Evolutionary conservation across 208 protist species (phyloP).

Genomic region (Leishmania turanica): DNA sequence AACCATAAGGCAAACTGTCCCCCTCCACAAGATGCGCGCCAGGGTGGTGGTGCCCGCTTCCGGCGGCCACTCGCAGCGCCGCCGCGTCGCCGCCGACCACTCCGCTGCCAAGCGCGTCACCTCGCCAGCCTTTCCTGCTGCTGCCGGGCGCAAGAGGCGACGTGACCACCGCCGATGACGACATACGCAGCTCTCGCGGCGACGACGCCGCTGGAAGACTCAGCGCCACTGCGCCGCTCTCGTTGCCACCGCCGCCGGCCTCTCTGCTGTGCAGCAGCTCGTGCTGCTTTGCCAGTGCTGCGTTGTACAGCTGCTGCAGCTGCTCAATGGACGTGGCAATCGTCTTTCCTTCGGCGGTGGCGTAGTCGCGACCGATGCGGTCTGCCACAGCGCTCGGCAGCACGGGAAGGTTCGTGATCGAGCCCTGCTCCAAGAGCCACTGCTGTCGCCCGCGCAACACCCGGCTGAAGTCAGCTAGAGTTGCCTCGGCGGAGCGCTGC

Average conservation of each 20-base stretch:
- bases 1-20: not conserved
- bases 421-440: constrained; percentile 47
- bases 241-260: not conserved
- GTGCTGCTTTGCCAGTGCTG: constrained; percentile 2
- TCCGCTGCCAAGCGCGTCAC: not conserved
- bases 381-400: constrained; percentile 46
- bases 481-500: constrained; percentile 45
- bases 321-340: constrained; percentile 63
- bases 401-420: constrained; percentile 24
- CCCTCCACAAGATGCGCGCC: not conserved
- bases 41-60: not conserved
- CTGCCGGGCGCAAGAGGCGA: not conserved
- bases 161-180: not conserved
- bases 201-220: constrained; percentile 4
- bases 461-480: constrained; percentile 67
- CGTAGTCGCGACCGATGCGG: constrained; percentile 58
- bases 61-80: not conserved
- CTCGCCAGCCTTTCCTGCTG: not conserved
- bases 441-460: constrained; percentile 50
- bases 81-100: not conserved
- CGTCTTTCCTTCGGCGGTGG: constrained; percentile 68
- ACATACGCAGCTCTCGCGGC: not conserved
- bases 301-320: constrained; percentile 35
- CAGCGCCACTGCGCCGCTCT: not conserved
- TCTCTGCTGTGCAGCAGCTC: constrained; percentile 11